phyloP scores from a whole-genome alignment of 805 yeast species.

The Blastobotrys muscicola region DNA sequence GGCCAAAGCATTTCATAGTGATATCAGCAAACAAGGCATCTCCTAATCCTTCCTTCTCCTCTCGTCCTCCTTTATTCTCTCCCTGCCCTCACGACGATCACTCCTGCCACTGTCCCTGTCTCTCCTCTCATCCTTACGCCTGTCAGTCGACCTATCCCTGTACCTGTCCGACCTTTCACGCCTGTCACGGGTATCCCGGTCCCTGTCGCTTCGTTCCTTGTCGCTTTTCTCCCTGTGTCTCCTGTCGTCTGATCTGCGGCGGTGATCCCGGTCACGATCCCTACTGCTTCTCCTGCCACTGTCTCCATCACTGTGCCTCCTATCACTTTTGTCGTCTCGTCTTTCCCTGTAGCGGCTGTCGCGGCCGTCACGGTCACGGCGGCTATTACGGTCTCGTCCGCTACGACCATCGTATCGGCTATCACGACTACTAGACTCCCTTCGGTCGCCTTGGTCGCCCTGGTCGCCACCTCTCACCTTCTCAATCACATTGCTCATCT shows the following conservation, averaged over 20 bases:
- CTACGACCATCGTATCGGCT: neutral
- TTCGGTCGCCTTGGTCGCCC: neutral
- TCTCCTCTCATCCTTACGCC: neutral
- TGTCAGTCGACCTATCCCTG: neutral
- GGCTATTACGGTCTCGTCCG: neutral
- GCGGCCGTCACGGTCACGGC: neutral
- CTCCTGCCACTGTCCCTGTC: conserved; percentile 1
- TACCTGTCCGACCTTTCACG: too few species aligned
- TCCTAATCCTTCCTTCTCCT: too few species aligned
- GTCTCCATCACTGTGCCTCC: too few species aligned
- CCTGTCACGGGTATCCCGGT: neutral
- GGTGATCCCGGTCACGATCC: neutral
- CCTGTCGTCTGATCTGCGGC: neutral
- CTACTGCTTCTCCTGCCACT: too few species aligned
- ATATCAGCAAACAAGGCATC: too few species aligned
- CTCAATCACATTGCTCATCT: conserved; percentile 7
- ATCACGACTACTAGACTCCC: neutral
- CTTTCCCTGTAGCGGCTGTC: neutral
- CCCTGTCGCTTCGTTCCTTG: too few species aligned
- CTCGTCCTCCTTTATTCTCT: conserved; percentile 2
- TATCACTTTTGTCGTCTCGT: neutral
- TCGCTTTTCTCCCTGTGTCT: too few species aligned
- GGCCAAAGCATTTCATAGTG: too few species aligned
- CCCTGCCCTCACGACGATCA: conserved; percentile 3
- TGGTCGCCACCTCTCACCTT: neutral